Evolutionary conservation across 768 basidiomycete species (phyloP).

Genomic region (Leccinum variicolor): DNA sequence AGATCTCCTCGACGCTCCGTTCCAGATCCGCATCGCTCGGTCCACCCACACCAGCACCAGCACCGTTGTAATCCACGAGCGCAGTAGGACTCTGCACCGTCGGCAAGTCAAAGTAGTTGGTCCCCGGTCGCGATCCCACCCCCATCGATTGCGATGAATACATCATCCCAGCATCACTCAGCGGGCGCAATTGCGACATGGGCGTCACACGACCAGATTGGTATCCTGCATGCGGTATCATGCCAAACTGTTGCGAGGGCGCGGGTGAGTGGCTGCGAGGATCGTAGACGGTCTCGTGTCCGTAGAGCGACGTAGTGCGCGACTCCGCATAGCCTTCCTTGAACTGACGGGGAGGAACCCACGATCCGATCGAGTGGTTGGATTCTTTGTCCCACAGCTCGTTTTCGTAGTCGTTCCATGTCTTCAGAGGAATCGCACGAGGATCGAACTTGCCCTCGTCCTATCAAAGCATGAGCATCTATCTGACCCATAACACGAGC

Average conservation of each 20-base stretch:
- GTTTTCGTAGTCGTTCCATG: slow-evolving; percentile 96
- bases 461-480: slow-evolving; percentile 36
- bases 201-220: slow-evolving; percentile 79
- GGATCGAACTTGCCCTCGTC: slow-evolving; percentile 99
- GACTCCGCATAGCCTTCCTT: slow-evolving; percentile 78
- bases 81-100: slow-evolving; percentile 50
- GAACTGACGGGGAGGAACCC: slow-evolving; percentile 78
- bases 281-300: slow-evolving; percentile 86
- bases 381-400: slow-evolving; percentile 98
- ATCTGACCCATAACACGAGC: neutral
- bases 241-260: slow-evolving; percentile 58
- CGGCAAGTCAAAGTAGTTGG: slow-evolving; percentile 74
- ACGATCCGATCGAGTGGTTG: slow-evolving; percentile 92
- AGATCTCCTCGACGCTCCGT: slow-evolving; percentile 64
- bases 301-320: slow-evolving; percentile 76
- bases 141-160: slow-evolving; percentile 64
- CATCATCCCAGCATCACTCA: slow-evolving; percentile 36
- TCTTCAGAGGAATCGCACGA: slow-evolving; percentile 88
- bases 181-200: slow-evolving; percentile 40
- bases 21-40: slow-evolving; percentile 77
- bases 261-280: slow-evolving; percentile 70
- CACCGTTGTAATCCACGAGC: slow-evolving; percentile 32
- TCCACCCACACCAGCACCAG: slow-evolving; percentile 35
- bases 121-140: slow-evolving; percentile 64
- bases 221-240: slow-evolving; percentile 59